A percentile compares a stretch with the other conserved stretches of the same genome.
Evolutionary conservation across 257 asterid species (phyloP).

Genomic region (Plantago elongata): DNA sequence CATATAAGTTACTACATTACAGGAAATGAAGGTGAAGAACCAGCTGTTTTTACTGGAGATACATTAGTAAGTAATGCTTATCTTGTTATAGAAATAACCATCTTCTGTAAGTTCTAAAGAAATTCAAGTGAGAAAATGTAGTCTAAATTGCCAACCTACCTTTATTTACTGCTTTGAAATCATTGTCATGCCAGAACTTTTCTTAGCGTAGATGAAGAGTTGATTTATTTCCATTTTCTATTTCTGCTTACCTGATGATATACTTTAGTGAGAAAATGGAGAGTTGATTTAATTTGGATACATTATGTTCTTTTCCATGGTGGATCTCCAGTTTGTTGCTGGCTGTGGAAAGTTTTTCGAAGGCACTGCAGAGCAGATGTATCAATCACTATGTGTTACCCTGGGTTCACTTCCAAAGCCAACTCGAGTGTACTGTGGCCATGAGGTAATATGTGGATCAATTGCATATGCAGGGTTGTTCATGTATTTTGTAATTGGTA

Average conservation of each 20-base stretch:
- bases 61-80: conserved; percentile 61
- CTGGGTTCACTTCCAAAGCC: conserved; percentile 84
- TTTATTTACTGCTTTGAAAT: neutral
- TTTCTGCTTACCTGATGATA: neutral
- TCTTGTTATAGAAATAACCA: conserved; percentile 6
- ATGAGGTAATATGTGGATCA: conserved; percentile 52
- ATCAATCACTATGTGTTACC: conserved; percentile 82
- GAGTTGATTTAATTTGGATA: conserved; percentile 6
- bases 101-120: neutral
- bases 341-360: conserved; percentile 95
- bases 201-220: neutral
- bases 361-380: conserved; percentile 96
- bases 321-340: conserved; percentile 59
- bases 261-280: too few species aligned
- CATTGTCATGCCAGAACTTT: conserved; percentile 4
- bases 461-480: neutral
- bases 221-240: neutral
- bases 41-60: conserved; percentile 95
- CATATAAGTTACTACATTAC: conserved; percentile 90
- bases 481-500: neutral
- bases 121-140: neutral
- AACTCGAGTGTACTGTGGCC: conserved; percentile 86
- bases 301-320: conserved; percentile 6
- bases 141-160: too few species aligned
- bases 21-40: conserved; percentile 70